Percentiles rank a stretch among this genome's conserved stretches.
Evolutionary conservation across 164 flowering plant species (phyloP).

Genomic region (Sedum album): DNA sequence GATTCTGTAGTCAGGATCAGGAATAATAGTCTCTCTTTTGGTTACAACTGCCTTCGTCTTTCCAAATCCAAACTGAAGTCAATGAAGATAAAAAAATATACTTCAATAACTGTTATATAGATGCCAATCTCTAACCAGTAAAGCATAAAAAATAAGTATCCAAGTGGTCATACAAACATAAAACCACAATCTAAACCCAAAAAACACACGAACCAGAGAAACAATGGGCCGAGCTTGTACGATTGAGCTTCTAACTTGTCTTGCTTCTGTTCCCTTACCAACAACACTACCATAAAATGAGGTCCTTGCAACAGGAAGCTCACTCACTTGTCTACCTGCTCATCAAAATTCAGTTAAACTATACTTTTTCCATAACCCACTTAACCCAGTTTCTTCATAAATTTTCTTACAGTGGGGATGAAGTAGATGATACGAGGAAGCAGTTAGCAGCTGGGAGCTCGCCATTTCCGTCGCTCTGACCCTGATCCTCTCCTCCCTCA

Average conservation of each 20-base stretch:
- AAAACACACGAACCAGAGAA: background rate
- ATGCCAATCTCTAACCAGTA: background rate
- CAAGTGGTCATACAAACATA: background rate
- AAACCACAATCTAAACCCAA: no score
- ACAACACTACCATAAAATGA: constrained; percentile 22
- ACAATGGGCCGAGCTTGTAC: constrained; percentile 1
- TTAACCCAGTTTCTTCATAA: no score
- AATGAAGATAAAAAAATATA: no score
- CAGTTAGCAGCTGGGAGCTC: constrained; percentile 24
- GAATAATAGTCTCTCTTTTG: constrained; percentile 57
- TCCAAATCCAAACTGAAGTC: constrained; percentile 35
- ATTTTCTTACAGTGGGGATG: constrained; percentile 29
- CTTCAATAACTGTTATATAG: no score
- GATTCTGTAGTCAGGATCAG: constrained; percentile 85
- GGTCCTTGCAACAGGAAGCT: constrained; percentile 11
- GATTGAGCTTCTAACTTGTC: constrained; percentile 17
- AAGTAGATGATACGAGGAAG: constrained; percentile 15
- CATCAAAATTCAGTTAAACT: no score
- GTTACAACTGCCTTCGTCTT: constrained; percentile 19
- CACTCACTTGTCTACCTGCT: constrained; percentile 10
- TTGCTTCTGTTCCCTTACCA: constrained; percentile 11
- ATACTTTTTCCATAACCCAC: no score
- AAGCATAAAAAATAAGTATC: background rate
- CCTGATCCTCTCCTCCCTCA: no score
- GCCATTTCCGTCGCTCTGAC: constrained; percentile 25